These are phyloP conservation scores for Fusarium guadeloupense DNA, from an alignment of 2,329 filamentous ascomycete species.

Conservation along the genomic window DNA sequence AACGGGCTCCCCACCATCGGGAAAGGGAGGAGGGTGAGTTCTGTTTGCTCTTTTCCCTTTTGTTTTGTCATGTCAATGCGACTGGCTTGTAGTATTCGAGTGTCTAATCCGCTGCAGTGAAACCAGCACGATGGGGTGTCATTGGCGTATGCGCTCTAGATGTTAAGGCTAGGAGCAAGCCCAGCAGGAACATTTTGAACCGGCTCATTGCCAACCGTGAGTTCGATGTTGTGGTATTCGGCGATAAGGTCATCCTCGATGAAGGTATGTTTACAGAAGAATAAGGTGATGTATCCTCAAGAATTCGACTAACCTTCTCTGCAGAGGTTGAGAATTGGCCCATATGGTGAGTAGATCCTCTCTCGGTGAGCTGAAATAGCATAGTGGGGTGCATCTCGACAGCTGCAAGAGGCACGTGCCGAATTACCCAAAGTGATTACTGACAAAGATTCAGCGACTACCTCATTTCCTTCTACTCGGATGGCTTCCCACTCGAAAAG, in stretches of 20 bases:
- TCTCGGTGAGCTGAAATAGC: conserved; percentile 50
- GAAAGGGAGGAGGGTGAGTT: conserved; percentile 65
- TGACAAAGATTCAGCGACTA: conserved; percentile 71
- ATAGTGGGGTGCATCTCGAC: conserved; percentile 43
- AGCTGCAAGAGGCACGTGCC: conserved; percentile 41
- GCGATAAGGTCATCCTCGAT: conserved; percentile 97
- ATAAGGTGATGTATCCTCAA: conserved; percentile 3
- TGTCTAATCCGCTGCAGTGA: conserved; percentile 52
- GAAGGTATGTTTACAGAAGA: conserved; percentile 65
- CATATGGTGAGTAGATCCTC: conserved; percentile 68
- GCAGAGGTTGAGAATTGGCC: conserved; percentile 93
- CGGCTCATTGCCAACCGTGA: conserved; percentile 88
- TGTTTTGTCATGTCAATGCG: neutral
- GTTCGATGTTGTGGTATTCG: conserved; percentile 97
- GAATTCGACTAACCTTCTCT: conserved; percentile 19
- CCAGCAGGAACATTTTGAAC: conserved; percentile 94
- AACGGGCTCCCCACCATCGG: conserved; percentile 64
- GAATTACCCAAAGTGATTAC: conserved; percentile 36
- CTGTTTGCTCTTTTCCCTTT: neutral
- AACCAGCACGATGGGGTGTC: conserved; percentile 68
- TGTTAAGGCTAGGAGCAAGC: conserved; percentile 95
- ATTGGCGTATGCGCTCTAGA: conserved; percentile 97
- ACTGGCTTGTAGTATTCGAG: neutral
- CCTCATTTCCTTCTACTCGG: conserved; percentile 97
- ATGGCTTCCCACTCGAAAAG: conserved; percentile 96